Base-by-base conservation (phyloP, 2,329 filamentous ascomycete genomes). In the Claviceps spartinae region DNA sequence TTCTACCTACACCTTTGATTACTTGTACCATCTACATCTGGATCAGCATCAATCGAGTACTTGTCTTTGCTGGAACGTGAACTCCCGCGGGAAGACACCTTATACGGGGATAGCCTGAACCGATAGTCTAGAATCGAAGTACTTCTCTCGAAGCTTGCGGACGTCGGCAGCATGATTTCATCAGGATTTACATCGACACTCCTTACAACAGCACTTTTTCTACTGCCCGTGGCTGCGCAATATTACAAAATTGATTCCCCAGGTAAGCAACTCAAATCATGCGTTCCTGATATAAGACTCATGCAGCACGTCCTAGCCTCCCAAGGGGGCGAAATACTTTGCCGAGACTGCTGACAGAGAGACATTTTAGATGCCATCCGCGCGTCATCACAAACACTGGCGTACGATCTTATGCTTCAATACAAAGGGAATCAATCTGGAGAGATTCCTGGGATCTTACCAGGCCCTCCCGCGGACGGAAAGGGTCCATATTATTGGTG, bases 401-500 rank as follows among this genome's bases (percentile, higher is more conserved):
- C 75, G 13, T 68, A 72, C 61, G 74, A 78, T 51, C 64, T 77
- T 16, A 72, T 78, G 63, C 59, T 67, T 14, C 73, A 72, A 58
- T 79, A 78, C 62, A 65, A 71, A 40, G 75, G 75, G 53, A 75
- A 78, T 57, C 59, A 69, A 53, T 66, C 73, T 1, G 76, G 77
- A 51, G 66, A 71, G 60, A 75, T 73, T 16, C 77, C 77, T 7
- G 78, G 78, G 37, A 79, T 79, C 58, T 64, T 81, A 11, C 77
- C 77, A 1, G 77, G 77, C 0, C 78, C 78, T 51, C 77, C 77
- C 57, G 62, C 63, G 1, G 61, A 62, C 36, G 56, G 62, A 16
- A 62, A 61, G 49, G 77, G 77, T 56, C 72, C 76, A 55, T 84
- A 83, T 63, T 86, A 86, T 71, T 88, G 83, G 83, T 88, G 83